These are phyloP conservation scores for Margaritispora aquatica DNA, from an alignment of 495 filamentous ascomycete species.

Conservation along the genomic window DNA sequence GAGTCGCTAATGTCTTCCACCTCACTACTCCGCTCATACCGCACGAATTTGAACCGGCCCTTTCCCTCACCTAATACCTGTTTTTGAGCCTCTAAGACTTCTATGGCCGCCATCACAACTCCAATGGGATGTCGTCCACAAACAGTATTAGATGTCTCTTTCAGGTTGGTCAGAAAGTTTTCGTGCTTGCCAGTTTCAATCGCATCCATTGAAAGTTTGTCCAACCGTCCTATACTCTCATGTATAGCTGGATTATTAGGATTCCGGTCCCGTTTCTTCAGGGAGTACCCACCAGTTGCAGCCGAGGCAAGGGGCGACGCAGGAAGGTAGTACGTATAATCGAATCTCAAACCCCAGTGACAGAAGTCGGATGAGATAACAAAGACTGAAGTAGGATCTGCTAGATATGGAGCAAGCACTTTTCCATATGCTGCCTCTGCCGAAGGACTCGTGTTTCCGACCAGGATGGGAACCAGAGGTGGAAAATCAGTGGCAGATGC, in stretches of 20 bases:
- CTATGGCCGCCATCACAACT: slow-evolving; percentile 83
- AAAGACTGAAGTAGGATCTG: slow-evolving; percentile 71
- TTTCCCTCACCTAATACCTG: slow-evolving; percentile 20
- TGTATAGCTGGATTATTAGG: slow-evolving; percentile 59
- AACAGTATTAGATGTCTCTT: slow-evolving; percentile 80
- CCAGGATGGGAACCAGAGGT: slow-evolving; percentile 76
- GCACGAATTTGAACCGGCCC: slow-evolving; percentile 68
- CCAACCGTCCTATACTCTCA: slow-evolving; percentile 78
- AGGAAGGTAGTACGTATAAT: slow-evolving; percentile 74
- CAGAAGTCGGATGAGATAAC: slow-evolving; percentile 93
- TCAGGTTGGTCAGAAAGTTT: slow-evolving; percentile 60
- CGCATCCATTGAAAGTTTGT: slow-evolving; percentile 75
- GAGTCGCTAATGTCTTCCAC: slow-evolving; percentile 66
- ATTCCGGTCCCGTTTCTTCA: slow-evolving; percentile 34
- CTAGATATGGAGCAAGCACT: slow-evolving; percentile 73
- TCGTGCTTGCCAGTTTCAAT: slow-evolving; percentile 67
- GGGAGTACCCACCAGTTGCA: slow-evolving; percentile 26
- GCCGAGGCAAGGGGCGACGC: slow-evolving; percentile 8
- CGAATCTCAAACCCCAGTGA: slow-evolving; percentile 87
- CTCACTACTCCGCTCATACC: slow-evolving; percentile 87
- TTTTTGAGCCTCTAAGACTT: slow-evolving; percentile 40
- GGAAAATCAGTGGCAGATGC: slow-evolving; percentile 48
- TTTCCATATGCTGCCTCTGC: slow-evolving; percentile 65
- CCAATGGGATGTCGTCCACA: slow-evolving; percentile 96
- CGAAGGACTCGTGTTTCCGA: slow-evolving; percentile 63